A percentile compares a stretch with the other conserved stretches of the same genome.
Conservation (phyloP, 257 asterid genomes). For the Solanum ossicruentum region DNA sequence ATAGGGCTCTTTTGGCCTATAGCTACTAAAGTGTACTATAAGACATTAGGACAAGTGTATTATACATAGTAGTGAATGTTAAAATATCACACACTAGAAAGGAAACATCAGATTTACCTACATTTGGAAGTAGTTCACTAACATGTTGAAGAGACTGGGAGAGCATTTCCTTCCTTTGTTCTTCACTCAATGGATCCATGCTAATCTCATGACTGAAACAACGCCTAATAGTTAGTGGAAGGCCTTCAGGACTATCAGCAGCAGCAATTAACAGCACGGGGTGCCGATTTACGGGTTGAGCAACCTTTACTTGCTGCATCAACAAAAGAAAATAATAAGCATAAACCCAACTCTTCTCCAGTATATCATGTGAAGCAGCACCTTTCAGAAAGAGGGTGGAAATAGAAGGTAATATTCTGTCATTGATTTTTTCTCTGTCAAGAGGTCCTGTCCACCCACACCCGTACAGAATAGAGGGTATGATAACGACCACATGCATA, state of each 20-base stretch:
- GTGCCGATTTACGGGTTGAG: constrained; percentile 39
- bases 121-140: constrained; percentile 51
- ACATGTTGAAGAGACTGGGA: constrained; percentile 48
- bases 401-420: background rate
- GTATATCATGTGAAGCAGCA: background rate
- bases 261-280: constrained; percentile 78
- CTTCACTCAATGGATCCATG: constrained; percentile 67
- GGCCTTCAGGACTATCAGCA: constrained; percentile 80
- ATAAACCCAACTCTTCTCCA: background rate
- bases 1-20: background rate
- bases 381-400: background rate
- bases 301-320: constrained; percentile 28
- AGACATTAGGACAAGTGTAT: background rate
- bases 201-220: constrained; percentile 92
- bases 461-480: background rate
- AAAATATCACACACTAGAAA: background rate
- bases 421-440: background rate
- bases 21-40: background rate
- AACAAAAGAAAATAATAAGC: background rate
- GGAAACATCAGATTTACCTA: constrained; percentile 17
- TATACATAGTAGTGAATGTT: background rate
- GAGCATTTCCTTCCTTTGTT: constrained; percentile 69
- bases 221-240: constrained; percentile 76
- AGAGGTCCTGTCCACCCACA: background rate
- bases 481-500: background rate